Evolutionary conservation across 257 asterid species (phyloP).

Genomic region (Prunella vulgaris): DNA sequence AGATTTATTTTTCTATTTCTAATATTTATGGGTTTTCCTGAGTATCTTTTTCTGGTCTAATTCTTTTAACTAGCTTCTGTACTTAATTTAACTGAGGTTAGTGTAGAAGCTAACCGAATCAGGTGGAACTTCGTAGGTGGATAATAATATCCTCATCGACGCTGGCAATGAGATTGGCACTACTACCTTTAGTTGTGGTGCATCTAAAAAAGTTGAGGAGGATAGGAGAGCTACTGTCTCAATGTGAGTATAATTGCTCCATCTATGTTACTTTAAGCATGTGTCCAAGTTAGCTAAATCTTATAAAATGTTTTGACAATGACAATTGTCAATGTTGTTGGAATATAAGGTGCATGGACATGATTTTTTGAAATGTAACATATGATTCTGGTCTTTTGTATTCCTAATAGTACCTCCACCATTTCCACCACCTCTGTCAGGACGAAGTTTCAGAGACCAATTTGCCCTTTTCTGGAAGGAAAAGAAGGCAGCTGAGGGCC

Average conservation of each 20-base stretch:
- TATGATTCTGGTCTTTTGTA: slow-evolving; percentile 29
- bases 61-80: neutral
- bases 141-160: slow-evolving; percentile 66
- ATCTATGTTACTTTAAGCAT: slow-evolving; percentile 7
- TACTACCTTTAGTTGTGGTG: slow-evolving; percentile 59
- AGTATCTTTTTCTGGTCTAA: neutral
- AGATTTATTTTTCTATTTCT: neutral
- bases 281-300: neutral
- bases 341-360: neutral
- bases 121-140: slow-evolving; percentile 64
- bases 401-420: slow-evolving; percentile 79
- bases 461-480: slow-evolving; percentile 58
- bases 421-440: slow-evolving; percentile 81
- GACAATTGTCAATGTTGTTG: neutral
- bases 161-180: slow-evolving; percentile 54
- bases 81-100: neutral
- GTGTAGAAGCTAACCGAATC: slow-evolving; percentile 8
- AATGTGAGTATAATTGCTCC: slow-evolving; percentile 51
- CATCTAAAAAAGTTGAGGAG: slow-evolving; percentile 70
- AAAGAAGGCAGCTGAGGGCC: slow-evolving; percentile 70
- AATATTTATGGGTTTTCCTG: neutral
- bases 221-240: slow-evolving; percentile 57
- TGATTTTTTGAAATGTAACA: slow-evolving; percentile 17
- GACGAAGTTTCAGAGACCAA: slow-evolving; percentile 59
- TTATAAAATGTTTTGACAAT: neutral